Base-by-base conservation (phyloP, 208 protist genomes). In the Acanthamoeba healyi region DNA sequence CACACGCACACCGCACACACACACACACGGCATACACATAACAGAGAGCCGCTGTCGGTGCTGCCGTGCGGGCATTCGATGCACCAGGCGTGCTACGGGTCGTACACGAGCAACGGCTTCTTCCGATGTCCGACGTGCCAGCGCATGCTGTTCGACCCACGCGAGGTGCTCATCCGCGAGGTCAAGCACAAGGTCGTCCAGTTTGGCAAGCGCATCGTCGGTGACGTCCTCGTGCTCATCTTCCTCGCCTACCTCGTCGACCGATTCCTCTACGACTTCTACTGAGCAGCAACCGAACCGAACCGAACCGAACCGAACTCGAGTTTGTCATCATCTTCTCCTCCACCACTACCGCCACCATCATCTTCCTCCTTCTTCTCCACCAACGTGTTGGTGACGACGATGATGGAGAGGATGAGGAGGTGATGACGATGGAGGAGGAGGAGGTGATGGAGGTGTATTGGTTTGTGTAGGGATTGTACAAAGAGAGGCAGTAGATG, bases 121-220 rank as follows among this genome's bases (percentile, higher is more conserved):
- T 72, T 49, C 54, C 49, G 58, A 91, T 91, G 84, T 49, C 84
- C 84, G 49, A 91, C 84, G 32, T 91, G 84, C 54, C 77, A 86
- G 26, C 77, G 34, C 40, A 22, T 22, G 44, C 44, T 86, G 2
- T 86, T 58, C 77, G 44, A 86, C 46, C 77, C 77, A n/a, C 40
- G 77, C 19, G 77, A 86, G 44, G n/a, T 42, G n/a, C 46, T 86
- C 77, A 51, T 86, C 9, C 24, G 19, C 15, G 42, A 86, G 77
- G 17, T 58, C 77, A 86, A 86, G 77, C 17, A 36, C 32, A 86
- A 29, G 44, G 74, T 24, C 74, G 24, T 82, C 22, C 22, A 12
- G 14, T 46, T 12, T 36, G 44, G n/a, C 44, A 86, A 86, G 77
- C 46, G 44, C 14, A 3, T 86, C 46, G 4, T 58, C n/a, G 9